Evolutionary conservation across 1,284 basidiomycete species (phyloP), one percentile per base, ranked within the genome.

Genomic region (Amylostereum chailletii): DNA sequence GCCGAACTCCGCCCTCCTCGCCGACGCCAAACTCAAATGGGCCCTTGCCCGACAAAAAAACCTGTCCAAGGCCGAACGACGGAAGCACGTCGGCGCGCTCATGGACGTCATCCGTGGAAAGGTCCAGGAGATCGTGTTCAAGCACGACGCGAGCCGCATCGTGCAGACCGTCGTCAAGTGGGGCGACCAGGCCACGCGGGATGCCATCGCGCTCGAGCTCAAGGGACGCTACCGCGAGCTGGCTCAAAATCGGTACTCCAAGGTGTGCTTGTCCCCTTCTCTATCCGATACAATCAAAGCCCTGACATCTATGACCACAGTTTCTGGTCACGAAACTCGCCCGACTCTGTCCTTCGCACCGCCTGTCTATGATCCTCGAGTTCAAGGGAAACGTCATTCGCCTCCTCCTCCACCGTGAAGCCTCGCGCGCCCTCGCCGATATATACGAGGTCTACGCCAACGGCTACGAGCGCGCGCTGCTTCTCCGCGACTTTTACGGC

Each of bases 61-160:
- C 50, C 75, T 90, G 46, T 67, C 79, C 1, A 72, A 81, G 45
- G 66, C 76, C n/a, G 86, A 94, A 60, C 79, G 90, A 32, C 78
- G 82, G 57, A 79, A 81, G 56, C 80, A 90, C 46, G 72, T 94
- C 51, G 67, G 73, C 41, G 77, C 80, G 42, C 73, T 94, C 10
- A 89, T 90, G 79, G 67, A 71, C 33, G 74, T 83, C 42, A 80
- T 90, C 30, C 78, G 86, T 29, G 90, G 90, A 5, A 80, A 83
- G 52, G 81, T 93, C 9, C 83, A 82, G 53, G 91, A 92, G 44
- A 83, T 94, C 45, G 85, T 88, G 5, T 78, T 90, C 61, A 94
- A 93, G 64, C 91, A 94, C 62, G 90, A 94, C 65, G 90, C 90
- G 5, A 91, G 88, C 56, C 74, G 91, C 52, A 88, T 93, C 47